Percentiles rank a stretch among this genome's conserved stretches.
Conservation (phyloP, 2,329 filamentous ascomycete genomes). For the Fusarium nurragi region DNA sequence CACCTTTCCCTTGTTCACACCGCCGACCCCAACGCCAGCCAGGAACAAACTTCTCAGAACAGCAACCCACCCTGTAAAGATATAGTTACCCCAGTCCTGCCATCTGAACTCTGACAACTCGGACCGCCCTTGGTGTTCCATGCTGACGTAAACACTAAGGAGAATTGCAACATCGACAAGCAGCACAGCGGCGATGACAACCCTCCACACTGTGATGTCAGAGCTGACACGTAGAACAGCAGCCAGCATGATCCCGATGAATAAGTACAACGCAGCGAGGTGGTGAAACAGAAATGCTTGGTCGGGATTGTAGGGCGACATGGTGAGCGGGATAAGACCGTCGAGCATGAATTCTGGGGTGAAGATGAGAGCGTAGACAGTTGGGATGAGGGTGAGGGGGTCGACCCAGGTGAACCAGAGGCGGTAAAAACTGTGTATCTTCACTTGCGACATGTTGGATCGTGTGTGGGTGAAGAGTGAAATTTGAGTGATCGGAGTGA, state of each 20-base stretch:
- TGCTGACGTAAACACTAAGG: conserved; percentile 25
- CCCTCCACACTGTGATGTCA: conserved; percentile 37
- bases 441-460: conserved; percentile 11
- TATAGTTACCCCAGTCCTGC: conserved; percentile 34
- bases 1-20: conserved; percentile 9
- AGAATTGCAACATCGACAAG: conserved; percentile 35
- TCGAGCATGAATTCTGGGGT: conserved; percentile 31
- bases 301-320: conserved; percentile 29
- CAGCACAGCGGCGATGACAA: conserved; percentile 26
- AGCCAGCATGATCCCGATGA: conserved; percentile 25
- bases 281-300: conserved; percentile 40
- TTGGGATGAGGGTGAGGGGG: conserved; percentile 22
- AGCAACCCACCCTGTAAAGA: conserved; percentile 27
- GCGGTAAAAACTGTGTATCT: conserved; percentile 30
- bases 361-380: conserved; percentile 28
- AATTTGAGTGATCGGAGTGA: neutral
- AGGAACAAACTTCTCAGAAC: conserved; percentile 31
- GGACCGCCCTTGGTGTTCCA: conserved; percentile 27
- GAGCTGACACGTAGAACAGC: conserved; percentile 21
- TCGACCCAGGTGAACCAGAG: conserved; percentile 41
- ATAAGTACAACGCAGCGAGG: conserved; percentile 31
- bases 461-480: neutral
- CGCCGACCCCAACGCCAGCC: conserved; percentile 27
- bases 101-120: conserved; percentile 12
- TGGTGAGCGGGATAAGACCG: conserved; percentile 23